Conservation (phyloP, 148 eudicot genomes). For the Cornus suecica region DNA sequence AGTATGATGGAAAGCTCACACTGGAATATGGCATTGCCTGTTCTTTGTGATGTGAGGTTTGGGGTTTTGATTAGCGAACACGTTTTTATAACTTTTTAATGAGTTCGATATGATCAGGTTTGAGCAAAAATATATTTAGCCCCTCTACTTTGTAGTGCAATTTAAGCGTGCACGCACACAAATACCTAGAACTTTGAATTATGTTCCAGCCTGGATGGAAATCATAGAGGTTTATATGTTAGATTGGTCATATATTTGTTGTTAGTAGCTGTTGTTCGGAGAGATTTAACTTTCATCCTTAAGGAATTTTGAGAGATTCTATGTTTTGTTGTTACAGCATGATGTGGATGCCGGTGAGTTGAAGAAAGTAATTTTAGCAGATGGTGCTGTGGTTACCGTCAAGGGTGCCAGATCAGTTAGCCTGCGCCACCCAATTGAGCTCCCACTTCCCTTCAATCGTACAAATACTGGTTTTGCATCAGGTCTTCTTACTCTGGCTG, state of each 20-base stretch:
- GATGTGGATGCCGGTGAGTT: slow-evolving; percentile 93
- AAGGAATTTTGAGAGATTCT: neutral
- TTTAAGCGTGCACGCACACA: neutral
- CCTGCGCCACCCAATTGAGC: slow-evolving; percentile 82
- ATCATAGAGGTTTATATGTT: neutral
- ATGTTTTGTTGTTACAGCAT: slow-evolving; percentile 43
- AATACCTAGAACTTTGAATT: neutral
- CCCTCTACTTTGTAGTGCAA: neutral
- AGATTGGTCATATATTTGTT: neutral
- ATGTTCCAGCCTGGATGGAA: neutral
- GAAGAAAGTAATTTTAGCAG: slow-evolving; percentile 75
- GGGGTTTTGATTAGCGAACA: no score
- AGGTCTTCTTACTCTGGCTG: slow-evolving; percentile 70
- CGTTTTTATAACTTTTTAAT: neutral
- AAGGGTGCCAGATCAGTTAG: slow-evolving; percentile 91
- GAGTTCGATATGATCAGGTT: neutral
- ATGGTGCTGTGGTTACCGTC: slow-evolving; percentile 87
- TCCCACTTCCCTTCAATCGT: slow-evolving; percentile 74
- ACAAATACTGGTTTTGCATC: slow-evolving; percentile 63
- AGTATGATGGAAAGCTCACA: no score
- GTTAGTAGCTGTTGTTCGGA: neutral
- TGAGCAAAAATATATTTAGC: neutral
- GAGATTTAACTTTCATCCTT: neutral
- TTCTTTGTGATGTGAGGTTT: neutral
- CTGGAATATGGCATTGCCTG: neutral